Percentiles rank a stretch among this genome's conserved stretches.
Conservation (phyloP, 2,329 filamentous ascomycete genomes). For the Ceratocystis variospora region DNA sequence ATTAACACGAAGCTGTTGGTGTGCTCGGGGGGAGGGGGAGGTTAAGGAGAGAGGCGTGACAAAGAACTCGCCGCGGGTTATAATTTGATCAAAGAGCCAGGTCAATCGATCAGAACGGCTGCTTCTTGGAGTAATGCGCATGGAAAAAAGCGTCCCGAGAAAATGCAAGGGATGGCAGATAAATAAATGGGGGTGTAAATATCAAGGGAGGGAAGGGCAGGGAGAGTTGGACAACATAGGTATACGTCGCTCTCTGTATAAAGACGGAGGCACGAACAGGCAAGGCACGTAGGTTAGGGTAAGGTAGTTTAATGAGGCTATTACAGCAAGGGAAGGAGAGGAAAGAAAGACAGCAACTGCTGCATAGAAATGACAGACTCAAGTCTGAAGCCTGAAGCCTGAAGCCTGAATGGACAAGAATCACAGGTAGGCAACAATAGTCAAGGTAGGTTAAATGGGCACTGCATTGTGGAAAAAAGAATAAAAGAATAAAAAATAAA, state of each 20-base stretch:
- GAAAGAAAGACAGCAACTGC: neutral
- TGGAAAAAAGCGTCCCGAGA: neutral
- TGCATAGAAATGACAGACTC: neutral
- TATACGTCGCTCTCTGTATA: no score
- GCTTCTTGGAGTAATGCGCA: conserved; percentile 4
- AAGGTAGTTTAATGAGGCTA: neutral
- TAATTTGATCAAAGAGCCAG: conserved; percentile 9
- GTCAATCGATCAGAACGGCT: conserved; percentile 6
- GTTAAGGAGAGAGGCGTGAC: neutral
- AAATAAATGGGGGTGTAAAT: neutral
- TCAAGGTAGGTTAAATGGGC: neutral
- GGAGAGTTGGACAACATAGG: no score
- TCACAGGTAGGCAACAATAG: neutral
- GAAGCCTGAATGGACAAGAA: neutral
- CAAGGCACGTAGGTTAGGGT: neutral
- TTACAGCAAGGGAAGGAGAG: neutral
- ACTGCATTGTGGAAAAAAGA: neutral
- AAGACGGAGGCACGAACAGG: neutral
- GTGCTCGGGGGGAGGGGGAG: neutral
- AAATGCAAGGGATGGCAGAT: neutral
- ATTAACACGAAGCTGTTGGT: neutral
- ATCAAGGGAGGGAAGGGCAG: neutral
- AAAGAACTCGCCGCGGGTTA: neutral
- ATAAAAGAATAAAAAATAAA: neutral
- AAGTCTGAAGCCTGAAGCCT: neutral